phyloP scores from a whole-genome alignment of 225 moss, liverwort and hornwort species.

The Antitrichia curtipendula region DNA sequence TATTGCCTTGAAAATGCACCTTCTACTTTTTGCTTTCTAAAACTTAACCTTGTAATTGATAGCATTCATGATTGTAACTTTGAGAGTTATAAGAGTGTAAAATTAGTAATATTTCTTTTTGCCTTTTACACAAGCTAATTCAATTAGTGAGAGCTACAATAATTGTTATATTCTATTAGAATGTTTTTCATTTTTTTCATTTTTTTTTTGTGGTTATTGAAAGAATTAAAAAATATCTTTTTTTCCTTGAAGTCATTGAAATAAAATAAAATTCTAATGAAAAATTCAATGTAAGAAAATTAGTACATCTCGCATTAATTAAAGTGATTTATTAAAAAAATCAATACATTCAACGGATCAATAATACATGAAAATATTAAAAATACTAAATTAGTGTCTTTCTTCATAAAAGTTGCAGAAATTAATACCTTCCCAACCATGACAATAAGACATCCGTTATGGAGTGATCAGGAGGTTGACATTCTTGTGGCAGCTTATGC shows the following conservation, averaged over 20 bases:
- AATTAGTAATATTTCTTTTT: background rate
- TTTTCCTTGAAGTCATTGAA: background rate
- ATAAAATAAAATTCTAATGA: background rate
- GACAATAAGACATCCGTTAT: background rate
- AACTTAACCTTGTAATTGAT: background rate
- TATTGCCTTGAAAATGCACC: background rate
- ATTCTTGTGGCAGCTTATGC: background rate
- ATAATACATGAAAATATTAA: background rate
- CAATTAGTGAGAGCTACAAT: background rate
- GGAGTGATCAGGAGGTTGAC: background rate
- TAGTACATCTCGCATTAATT: accelerated
- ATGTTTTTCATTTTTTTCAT: background rate
- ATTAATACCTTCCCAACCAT: background rate
- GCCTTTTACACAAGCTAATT: background rate
- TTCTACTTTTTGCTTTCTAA: background rate
- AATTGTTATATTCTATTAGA: background rate
- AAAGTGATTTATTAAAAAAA: background rate
- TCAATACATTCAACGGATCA: background rate
- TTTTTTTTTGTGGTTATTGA: accelerated
- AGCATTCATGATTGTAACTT: background rate
- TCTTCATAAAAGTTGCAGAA: background rate
- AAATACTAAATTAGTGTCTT: background rate
- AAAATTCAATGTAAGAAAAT: background rate
- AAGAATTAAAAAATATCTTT: background rate
- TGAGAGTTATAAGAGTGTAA: background rate